Conservation (phyloP, 495 filamentous ascomycete species). For the Mycothermus thermophilus region DNA sequence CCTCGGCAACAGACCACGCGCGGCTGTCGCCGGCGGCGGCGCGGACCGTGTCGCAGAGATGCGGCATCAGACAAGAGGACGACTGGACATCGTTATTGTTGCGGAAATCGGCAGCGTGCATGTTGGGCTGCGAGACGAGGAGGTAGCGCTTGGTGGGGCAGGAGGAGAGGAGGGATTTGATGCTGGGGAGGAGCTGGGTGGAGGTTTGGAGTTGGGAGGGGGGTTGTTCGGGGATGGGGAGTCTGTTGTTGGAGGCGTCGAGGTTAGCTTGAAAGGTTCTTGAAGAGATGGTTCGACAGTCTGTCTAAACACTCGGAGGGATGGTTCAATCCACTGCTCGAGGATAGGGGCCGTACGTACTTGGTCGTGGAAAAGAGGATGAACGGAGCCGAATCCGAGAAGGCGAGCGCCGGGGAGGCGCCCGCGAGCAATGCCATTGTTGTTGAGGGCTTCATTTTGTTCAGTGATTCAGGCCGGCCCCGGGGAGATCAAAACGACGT, state of each 20-base stretch:
- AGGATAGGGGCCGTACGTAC: too few relatives aligned
- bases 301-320: too few relatives aligned
- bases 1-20: slow-evolving; percentile 41
- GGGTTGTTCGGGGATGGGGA: slow-evolving; percentile 16
- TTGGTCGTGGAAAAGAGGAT: slow-evolving; percentile 66
- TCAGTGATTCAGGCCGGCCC: too few relatives aligned
- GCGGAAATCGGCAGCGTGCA: slow-evolving; percentile 52
- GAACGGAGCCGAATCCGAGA: slow-evolving; percentile 76
- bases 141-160: slow-evolving; percentile 72
- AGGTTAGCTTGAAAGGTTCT: slow-evolving; percentile 2
- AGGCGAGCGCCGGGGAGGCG: slow-evolving; percentile 46
- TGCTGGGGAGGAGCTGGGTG: slow-evolving; percentile 23
- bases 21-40: slow-evolving; percentile 11
- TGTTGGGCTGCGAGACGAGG: slow-evolving; percentile 64
- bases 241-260: slow-evolving; percentile 12
- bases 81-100: slow-evolving; percentile 8
- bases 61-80: slow-evolving; percentile 16
- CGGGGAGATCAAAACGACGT: too few relatives aligned
- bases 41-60: slow-evolving; percentile 17
- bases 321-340: too few relatives aligned
- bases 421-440: slow-evolving; percentile 48
- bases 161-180: slow-evolving; percentile 37
- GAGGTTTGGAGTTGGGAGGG: slow-evolving; percentile 31
- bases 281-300: slow-evolving; percentile 3
- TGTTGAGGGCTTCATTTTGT: slow-evolving; percentile 46